Base-by-base conservation (phyloP, 345 rosid species). In the Noccaea bulbosa region DNA sequence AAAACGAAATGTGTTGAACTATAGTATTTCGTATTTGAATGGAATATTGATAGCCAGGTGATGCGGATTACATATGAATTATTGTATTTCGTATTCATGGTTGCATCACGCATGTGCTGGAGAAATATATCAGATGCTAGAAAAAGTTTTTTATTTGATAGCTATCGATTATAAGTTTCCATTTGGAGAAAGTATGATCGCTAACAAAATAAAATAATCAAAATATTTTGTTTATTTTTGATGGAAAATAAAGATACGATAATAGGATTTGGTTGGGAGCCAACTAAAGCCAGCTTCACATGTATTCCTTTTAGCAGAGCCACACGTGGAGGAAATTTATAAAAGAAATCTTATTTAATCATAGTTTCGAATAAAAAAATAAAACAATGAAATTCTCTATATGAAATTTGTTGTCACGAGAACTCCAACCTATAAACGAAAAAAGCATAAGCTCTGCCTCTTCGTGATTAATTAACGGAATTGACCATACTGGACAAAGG, bases 231-330 rank as follows among this genome's bases (percentile, higher is more conserved):
- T 22, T 58, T 35, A 8, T 17, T 10, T 14, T 17, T 14, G 48
- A 15, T 35, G 5, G 3, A 47, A 14, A 65, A 39, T 55, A 73
- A 73, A 50, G 39, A 41, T n/a, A 10, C 35, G 46, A 67, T 60
- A 24, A 49, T 41, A 65, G 40, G 77, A 56, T 56, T 56, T 57
- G 5, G 77, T 65, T 66, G 66, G 73, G 62, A 51, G 73, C 62
- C 61, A 73, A 56, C 71, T 47, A 45, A 57, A 48, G 71, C 60
- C 72, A 66, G 78, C 78, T 59, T 59, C 49, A 74, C 34, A 8
- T 63, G 53, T 5, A 67, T 34, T 10, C 9, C 62, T 67, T 58
- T 66, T 62, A 62, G 67, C 39, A 73, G 40, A 67, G 39, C 62
- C 78, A 59, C 73, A 67, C 78, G 78, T 67, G 68, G 44, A 57